Conservation (phyloP, 2,329 filamentous ascomycete genomes). For the Fusarium setosum region DNA sequence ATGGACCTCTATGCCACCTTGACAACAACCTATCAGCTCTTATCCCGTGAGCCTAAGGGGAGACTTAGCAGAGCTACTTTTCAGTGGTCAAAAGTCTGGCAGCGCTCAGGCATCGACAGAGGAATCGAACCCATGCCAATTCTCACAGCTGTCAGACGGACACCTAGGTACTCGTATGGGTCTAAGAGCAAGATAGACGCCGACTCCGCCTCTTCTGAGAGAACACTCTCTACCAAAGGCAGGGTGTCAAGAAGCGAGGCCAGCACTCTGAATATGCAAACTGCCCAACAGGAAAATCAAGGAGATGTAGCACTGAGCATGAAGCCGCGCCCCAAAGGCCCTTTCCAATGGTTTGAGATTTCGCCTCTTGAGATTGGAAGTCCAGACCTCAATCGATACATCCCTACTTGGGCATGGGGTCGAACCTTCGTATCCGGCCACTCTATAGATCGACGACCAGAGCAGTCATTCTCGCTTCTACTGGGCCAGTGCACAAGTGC, state of each 20-base stretch:
- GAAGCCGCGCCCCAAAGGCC: neutral
- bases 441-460: conserved; percentile 29
- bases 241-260: neutral
- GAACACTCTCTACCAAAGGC: conserved; percentile 6
- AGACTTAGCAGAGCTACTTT: conserved; percentile 34
- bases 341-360: conserved; percentile 41
- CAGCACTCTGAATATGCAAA: accelerated
- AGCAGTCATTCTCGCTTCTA: conserved; percentile 33
- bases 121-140: conserved; percentile 35
- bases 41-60: conserved; percentile 19
- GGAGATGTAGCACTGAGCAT: accelerated
- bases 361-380: conserved; percentile 36
- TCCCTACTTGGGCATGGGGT: conserved; percentile 39
- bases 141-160: conserved; percentile 33
- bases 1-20: conserved; percentile 41
- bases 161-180: conserved; percentile 22
- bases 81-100: conserved; percentile 35
- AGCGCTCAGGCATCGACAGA: conserved; percentile 18
- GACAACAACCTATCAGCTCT: conserved; percentile 29
- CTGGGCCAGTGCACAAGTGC: conserved; percentile 38
- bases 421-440: conserved; percentile 35
- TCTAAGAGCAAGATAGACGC: conserved; percentile 10
- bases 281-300: too few relatives aligned
- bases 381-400: conserved; percentile 28
- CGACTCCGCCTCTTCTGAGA: neutral